phyloP scores from a whole-genome alignment of 2,329 filamentous ascomycete species.

The Cyphellophora attinorum region DNA sequence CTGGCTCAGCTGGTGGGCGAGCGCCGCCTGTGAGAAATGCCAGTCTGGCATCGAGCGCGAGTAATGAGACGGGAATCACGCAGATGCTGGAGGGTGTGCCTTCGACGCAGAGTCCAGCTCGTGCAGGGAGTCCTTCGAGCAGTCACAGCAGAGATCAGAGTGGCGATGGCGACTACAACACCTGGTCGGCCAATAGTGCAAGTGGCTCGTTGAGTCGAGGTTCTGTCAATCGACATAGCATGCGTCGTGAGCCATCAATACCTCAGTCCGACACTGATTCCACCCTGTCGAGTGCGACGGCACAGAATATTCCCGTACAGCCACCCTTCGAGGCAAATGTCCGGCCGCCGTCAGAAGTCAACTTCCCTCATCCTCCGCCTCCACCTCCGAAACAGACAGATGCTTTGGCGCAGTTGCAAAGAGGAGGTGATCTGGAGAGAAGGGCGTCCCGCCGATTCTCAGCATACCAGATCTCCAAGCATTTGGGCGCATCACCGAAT shows the following conservation, averaged over 20 bases:
- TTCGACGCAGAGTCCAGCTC: not conserved
- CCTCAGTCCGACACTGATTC: conserved; percentile 30
- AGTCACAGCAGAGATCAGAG: not conserved
- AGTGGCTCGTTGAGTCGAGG: conserved; percentile 1
- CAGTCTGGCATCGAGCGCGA: conserved; percentile 38
- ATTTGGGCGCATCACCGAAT: conserved; percentile 69
- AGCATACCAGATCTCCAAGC: conserved; percentile 92
- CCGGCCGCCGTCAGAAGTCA: conserved; percentile 19
- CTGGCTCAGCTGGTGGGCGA: conserved; percentile 21
- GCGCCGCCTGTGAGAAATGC: conserved; percentile 28
- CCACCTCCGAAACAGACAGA: conserved; percentile 77
- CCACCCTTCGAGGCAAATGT: conserved; percentile 55
- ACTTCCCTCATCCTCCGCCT: conserved; percentile 67
- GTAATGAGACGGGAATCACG: conserved; percentile 33
- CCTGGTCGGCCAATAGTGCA: not conserved
- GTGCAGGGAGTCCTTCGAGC: not conserved
- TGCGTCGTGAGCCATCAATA: conserved; percentile 3
- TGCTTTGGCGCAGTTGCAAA: conserved; percentile 80
- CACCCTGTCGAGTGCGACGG: conserved; percentile 61
- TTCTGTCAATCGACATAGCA: conserved; percentile 7
- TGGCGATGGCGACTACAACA: not conserved
- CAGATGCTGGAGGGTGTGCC: conserved; percentile 28
- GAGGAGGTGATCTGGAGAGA: conserved; percentile 84
- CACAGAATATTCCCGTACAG: conserved; percentile 67
- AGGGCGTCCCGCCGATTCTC: conserved; percentile 90